These are phyloP conservation scores for Zymoseptoria tritici DNA, from an alignment of 2,329 filamentous ascomycete genomes.

Conservation along the genomic window DNA sequence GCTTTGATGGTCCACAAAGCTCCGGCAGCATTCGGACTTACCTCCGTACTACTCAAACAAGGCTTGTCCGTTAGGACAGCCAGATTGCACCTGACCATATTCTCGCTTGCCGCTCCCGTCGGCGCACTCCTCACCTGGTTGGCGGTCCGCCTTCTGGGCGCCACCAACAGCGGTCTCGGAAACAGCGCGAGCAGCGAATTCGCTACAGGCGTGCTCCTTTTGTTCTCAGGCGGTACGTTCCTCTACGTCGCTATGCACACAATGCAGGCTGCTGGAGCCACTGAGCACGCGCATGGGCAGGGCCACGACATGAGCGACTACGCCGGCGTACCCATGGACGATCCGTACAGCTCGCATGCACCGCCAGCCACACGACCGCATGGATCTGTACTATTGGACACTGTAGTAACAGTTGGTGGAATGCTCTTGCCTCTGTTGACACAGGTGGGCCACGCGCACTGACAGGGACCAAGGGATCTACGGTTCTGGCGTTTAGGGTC, in stretches of 20 bases:
- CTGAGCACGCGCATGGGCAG: constrained; percentile 39
- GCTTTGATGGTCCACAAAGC: constrained; percentile 96
- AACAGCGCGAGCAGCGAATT: constrained; percentile 60
- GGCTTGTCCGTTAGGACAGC: constrained; percentile 81
- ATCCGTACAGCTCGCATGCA: constrained; percentile 14
- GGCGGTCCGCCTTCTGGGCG: constrained; percentile 65
- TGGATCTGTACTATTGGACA: constrained; percentile 37
- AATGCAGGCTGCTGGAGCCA: constrained; percentile 66
- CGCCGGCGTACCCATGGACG: constrained; percentile 17
- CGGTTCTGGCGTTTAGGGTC: neutral
- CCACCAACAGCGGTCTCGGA: constrained; percentile 48
- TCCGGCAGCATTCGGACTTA: constrained; percentile 88
- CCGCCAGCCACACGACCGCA: constrained; percentile 1
- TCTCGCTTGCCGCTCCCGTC: constrained; percentile 81
- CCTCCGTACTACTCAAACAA: constrained; percentile 81
- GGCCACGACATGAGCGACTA: constrained; percentile 36
- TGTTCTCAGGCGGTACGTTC: constrained; percentile 96
- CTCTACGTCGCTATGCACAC: constrained; percentile 98
- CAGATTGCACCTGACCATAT: constrained; percentile 77
- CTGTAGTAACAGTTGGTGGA: constrained; percentile 61
- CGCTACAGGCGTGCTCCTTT: constrained; percentile 83
- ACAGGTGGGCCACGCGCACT: constrained; percentile 69
- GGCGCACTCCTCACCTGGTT: constrained; percentile 81
- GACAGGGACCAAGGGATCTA: neutral
- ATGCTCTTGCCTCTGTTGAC: constrained; percentile 74